Percentiles rank a stretch among this genome's conserved stretches.
Conservation (phyloP, 768 basidiomycete species). For the Tulasnella sp. region DNA sequence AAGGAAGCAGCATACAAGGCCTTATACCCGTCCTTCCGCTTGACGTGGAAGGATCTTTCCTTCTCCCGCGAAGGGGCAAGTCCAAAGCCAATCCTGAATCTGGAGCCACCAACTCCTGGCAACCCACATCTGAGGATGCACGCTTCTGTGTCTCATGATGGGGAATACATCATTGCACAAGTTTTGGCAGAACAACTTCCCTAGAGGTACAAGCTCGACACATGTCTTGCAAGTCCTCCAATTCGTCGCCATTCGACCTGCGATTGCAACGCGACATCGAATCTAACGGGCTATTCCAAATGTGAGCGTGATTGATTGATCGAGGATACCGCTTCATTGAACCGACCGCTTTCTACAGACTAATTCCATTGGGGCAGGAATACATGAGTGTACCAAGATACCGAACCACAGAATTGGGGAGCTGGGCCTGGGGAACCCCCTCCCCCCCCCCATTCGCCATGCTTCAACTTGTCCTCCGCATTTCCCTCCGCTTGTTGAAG, state of each 20-base stretch:
- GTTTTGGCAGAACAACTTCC: slow-evolving; percentile 52
- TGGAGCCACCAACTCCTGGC: slow-evolving; percentile 27
- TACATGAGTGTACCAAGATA: not conserved
- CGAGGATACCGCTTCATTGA: not conserved
- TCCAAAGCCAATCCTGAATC: slow-evolving; percentile 42
- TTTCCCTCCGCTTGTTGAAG: too few species aligned
- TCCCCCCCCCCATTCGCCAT: too few species aligned
- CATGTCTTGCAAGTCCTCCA: too few species aligned
- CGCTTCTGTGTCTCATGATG: slow-evolving; percentile 77
- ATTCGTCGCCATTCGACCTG: too few species aligned
- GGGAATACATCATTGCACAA: slow-evolving; percentile 65
- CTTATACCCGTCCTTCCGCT: slow-evolving; percentile 54
- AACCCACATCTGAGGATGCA: slow-evolving; percentile 46
- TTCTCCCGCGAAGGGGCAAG: slow-evolving; percentile 39
- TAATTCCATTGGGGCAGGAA: not conserved
- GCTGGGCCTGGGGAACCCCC: too few species aligned
- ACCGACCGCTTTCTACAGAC: not conserved
- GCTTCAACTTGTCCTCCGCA: too few species aligned
- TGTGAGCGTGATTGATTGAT: not conserved
- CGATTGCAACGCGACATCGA: not conserved
- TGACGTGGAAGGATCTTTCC: slow-evolving; percentile 76
- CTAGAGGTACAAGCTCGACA: not conserved
- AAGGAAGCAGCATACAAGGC: slow-evolving; percentile 90
- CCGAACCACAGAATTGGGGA: too few species aligned
- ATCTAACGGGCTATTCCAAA: not conserved